phyloP scores from a whole-genome alignment of 1,139 yeast genomes.

The Pneumocystis wakefieldiae region DNA sequence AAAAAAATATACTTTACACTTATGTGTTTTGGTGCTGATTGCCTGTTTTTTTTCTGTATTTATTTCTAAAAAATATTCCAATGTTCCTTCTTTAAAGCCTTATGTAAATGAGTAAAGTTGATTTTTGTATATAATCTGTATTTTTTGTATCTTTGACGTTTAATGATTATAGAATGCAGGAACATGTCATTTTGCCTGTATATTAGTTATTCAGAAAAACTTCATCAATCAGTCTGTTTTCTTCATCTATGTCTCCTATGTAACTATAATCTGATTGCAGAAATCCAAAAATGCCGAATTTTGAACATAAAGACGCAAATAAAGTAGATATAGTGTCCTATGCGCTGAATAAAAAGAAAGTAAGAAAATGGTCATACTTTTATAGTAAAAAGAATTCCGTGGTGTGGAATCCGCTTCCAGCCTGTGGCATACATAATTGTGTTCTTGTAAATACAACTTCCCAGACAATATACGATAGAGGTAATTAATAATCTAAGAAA shows the following conservation, averaged over 20 bases:
- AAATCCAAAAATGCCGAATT: neutral
- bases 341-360: neutral
- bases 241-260: neutral
- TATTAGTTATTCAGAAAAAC: neutral
- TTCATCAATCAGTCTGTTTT: neutral
- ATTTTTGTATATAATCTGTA: no score
- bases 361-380: neutral
- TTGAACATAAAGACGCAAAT: neutral
- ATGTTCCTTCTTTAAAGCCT: no score
- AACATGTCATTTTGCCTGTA: neutral
- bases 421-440: neutral
- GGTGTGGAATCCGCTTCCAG: neutral
- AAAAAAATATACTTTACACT: neutral
- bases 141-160: no score
- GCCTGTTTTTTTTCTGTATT: no score
- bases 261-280: neutral
- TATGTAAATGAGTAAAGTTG: no score
- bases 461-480: neutral
- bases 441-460: neutral
- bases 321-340: neutral
- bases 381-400: neutral
- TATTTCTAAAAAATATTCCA: no score
- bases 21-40: neutral
- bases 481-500: neutral
- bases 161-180: no score